phyloP scores from a whole-genome alignment of 1,139 yeast genomes.

The Lodderomyces theae region DNA sequence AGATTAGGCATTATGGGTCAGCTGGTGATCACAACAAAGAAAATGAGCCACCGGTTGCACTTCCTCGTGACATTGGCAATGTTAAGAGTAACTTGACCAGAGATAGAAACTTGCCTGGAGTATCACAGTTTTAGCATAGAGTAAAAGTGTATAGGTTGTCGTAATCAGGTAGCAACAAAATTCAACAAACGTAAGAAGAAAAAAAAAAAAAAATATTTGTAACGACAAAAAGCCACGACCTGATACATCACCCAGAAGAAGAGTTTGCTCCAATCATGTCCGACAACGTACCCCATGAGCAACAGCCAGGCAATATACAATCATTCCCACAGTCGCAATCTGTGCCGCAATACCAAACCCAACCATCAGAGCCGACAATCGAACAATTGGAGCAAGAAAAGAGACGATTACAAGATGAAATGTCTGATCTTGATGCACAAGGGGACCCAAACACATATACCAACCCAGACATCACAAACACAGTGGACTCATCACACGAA shows the following conservation, averaged over 20 bases:
- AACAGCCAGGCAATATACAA: slow-evolving; percentile 12
- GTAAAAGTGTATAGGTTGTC: neutral
- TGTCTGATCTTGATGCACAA: neutral
- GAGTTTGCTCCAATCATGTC: slow-evolving; percentile 12
- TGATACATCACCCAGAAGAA: neutral
- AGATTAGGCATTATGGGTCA: slow-evolving; percentile 1
- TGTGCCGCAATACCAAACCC: neutral
- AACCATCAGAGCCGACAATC: neutral
- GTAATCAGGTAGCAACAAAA: neutral
- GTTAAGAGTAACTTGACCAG: slow-evolving; percentile 27
- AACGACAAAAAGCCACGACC: neutral
- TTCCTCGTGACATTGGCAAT: slow-evolving; percentile 26
- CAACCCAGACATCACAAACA: neutral
- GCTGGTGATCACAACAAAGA: slow-evolving; percentile 3
- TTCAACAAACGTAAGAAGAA: slow-evolving; percentile 5
- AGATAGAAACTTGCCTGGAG: slow-evolving; percentile 34
- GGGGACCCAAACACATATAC: neutral
- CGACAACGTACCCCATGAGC: slow-evolving; percentile 16
- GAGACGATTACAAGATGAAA: slow-evolving; percentile 2
- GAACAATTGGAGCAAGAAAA: slow-evolving; percentile 2
- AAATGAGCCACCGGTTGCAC: slow-evolving; percentile 10
- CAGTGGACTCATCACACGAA: no score
- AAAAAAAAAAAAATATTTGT: slow-evolving; percentile 2
- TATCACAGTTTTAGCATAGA: slow-evolving; percentile 9
- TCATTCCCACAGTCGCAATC: neutral